Base-by-base conservation (phyloP, 108 stramenopile species). In the Stephanodiscus minutulus region DNA sequence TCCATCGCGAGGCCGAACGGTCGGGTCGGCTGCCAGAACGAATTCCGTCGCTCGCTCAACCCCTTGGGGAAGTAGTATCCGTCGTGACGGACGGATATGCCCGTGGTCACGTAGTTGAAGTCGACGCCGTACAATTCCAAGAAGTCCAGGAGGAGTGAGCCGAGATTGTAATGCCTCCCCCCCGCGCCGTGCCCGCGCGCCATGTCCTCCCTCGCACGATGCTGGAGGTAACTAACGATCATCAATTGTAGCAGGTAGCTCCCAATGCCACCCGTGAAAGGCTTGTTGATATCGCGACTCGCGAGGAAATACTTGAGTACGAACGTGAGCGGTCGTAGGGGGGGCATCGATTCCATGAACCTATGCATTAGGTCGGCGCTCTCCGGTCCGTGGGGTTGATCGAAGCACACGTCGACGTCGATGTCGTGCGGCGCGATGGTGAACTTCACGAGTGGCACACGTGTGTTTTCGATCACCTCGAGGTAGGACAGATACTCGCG, bases 391-490 rank as follows among this genome's bases (percentile, higher is more conserved):
- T 68, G 61, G 0, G 68, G 70, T 72, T 94, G 90, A 76, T 97
- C 81, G 81, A 97, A 96, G 61, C 88, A 96, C 5, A 96, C 71
- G 65, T 97, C 96, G 49, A 97, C 81, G 28, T 87, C 76, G 39
- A 96, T 77, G 48, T 84, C 83, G 52, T 95, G 91, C 0, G 86
- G 83, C 31, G 63, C 84, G 61, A 97, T 85, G 3, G 85, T 92
- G 67, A 96, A 93, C 85, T 99, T 99, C 57, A 99, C 95, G 47
- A 99, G 79, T 22, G 98, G 98, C 7, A 99, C 92, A 3, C 84
- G 77, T 2, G 98, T 97, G 25, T 90, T 73, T 47, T 81, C 85
- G 72, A 99, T 91, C 18, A 96, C 86, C 72, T 96, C 95, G 24
- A 99, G 79, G 66, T 95, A 91, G 52, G 83, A 79, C 36, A 96